phyloP scores from a whole-genome alignment of 1,284 basidiomycete species.

The Trametes polyzona region DNA sequence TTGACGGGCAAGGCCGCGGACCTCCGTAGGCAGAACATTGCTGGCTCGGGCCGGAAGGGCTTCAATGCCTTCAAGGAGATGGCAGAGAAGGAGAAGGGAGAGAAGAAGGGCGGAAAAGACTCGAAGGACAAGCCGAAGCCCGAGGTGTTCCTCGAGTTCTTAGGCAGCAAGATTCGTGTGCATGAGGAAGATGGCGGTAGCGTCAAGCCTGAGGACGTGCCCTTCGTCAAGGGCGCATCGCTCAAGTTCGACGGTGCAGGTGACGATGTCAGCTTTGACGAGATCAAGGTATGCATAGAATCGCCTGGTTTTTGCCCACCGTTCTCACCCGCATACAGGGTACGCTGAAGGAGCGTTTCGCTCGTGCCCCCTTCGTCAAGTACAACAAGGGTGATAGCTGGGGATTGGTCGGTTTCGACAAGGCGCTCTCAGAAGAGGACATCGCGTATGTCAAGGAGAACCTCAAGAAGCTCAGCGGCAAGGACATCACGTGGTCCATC shows the following conservation, averaged over 20 bases:
- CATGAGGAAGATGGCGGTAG: slow-evolving; percentile 69
- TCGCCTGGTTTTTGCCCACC: slow-evolving; percentile 25
- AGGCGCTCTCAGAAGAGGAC: slow-evolving; percentile 68
- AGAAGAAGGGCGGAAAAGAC: slow-evolving; percentile 47
- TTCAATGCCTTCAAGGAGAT: slow-evolving; percentile 94
- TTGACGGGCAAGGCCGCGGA: slow-evolving; percentile 69
- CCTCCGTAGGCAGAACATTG: slow-evolving; percentile 55
- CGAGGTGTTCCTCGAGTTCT: slow-evolving; percentile 71
- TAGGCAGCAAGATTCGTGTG: slow-evolving; percentile 67
- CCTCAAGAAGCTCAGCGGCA: slow-evolving; percentile 62
- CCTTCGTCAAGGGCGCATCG: slow-evolving; percentile 72
- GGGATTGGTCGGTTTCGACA: slow-evolving; percentile 54
- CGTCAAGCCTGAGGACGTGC: slow-evolving; percentile 73
- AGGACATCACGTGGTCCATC: slow-evolving; percentile 62
- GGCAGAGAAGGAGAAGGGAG: slow-evolving; percentile 48
- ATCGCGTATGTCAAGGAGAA: slow-evolving; percentile 64
- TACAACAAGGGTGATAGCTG: slow-evolving; percentile 58
- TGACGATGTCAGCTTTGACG: slow-evolving; percentile 66
- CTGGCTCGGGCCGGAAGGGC: slow-evolving; percentile 52
- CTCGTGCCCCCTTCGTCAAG: slow-evolving; percentile 75
- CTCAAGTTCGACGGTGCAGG: slow-evolving; percentile 76
- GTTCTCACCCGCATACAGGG: slow-evolving; percentile 43
- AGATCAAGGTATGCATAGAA: slow-evolving; percentile 71
- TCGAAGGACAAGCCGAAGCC: slow-evolving; percentile 52
- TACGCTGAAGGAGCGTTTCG: slow-evolving; percentile 80